Percentiles rank a stretch among this genome's conserved stretches.
Conservation (phyloP, 2,329 filamentous ascomycete genomes). For the Xylariales sp. region DNA sequence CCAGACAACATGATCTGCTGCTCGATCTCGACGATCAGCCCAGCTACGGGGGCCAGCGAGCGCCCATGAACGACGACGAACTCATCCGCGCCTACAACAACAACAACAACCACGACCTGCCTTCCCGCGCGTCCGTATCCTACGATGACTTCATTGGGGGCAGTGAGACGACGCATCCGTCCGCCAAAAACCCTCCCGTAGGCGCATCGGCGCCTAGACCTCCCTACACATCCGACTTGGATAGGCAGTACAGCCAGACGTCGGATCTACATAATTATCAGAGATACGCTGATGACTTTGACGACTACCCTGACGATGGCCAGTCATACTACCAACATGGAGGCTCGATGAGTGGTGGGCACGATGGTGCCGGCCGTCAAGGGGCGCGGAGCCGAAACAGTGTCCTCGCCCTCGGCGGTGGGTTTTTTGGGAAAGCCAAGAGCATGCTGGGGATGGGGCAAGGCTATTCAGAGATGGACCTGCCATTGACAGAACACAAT, state of each 20-base stretch:
- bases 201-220: conserved; percentile 25
- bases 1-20: conserved; percentile 50
- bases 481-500: conserved; percentile 76
- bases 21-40: conserved; percentile 71
- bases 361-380: conserved; percentile 38
- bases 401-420: conserved; percentile 80
- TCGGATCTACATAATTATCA: conserved; percentile 85
- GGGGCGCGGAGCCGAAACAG: conserved; percentile 79
- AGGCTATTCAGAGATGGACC: conserved; percentile 95
- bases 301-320: conserved; percentile 75
- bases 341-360: conserved; percentile 36
- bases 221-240: conserved; percentile 37
- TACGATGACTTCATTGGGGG: conserved; percentile 94
- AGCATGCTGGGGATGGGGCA: conserved; percentile 80
- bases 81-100: conserved; percentile 70
- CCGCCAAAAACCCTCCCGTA: conserved; percentile 32
- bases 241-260: conserved; percentile 63
- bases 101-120: conserved; percentile 48
- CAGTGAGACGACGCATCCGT: conserved; percentile 44
- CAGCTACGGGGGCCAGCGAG: conserved; percentile 70
- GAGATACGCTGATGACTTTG: conserved; percentile 82
- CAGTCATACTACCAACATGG: conserved; percentile 81
- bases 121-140: conserved; percentile 77
- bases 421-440: conserved; percentile 81
- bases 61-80: conserved; percentile 77